Evolutionary conservation across 257 asterid species (phyloP).

Genomic region (Nicotiana obtusifolia): DNA sequence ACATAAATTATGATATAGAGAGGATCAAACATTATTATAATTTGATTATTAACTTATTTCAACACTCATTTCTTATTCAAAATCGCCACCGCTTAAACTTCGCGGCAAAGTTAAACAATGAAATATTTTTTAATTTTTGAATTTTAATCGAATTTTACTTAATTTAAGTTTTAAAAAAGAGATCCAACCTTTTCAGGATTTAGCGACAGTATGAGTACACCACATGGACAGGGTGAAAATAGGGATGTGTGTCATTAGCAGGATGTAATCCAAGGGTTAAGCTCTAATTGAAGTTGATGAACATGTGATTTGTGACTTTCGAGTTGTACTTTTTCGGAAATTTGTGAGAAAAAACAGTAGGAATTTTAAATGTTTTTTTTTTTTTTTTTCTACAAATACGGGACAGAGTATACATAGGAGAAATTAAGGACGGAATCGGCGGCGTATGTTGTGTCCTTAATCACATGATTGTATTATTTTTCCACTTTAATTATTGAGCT

Average conservation of each 20-base stretch:
- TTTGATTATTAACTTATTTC: too few relatives aligned
- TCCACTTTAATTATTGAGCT: not conserved
- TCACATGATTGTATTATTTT: not conserved
- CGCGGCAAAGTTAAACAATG: too few relatives aligned
- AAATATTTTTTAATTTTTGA: too few relatives aligned
- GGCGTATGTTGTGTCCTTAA: not conserved
- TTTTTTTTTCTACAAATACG: not conserved
- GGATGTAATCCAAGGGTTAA: not conserved
- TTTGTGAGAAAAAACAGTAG: not conserved
- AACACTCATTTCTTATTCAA: too few relatives aligned
- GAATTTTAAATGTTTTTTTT: not conserved
- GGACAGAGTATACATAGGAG: not conserved
- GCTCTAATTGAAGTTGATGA: not conserved
- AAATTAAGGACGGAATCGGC: conserved; percentile 1
- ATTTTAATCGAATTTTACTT: too few relatives aligned
- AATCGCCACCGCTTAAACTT: not conserved
- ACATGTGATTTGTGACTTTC: conserved; percentile 6
- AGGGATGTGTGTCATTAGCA: not conserved
- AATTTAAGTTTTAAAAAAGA: too few relatives aligned
- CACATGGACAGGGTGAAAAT: not conserved
- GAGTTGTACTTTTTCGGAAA: not conserved
- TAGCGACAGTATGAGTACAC: too few relatives aligned
- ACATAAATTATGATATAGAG: too few relatives aligned
- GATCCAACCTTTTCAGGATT: too few relatives aligned
- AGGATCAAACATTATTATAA: too few relatives aligned